Evolutionary conservation across 306 rosid species (phyloP), one percentile per base, ranked within the genome.

Genomic region (Sechiopsis laciniata): DNA sequence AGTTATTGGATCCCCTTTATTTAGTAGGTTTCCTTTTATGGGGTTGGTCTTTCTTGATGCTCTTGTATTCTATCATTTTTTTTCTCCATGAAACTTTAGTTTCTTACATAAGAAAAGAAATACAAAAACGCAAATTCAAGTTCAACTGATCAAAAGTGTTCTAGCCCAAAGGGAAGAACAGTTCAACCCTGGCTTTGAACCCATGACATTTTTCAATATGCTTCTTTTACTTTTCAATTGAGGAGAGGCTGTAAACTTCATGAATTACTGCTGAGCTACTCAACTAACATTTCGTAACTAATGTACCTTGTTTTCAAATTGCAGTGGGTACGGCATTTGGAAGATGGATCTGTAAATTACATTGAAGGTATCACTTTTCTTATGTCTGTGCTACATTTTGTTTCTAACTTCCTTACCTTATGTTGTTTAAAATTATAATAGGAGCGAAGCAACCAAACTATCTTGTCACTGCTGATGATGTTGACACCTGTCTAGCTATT

Each of bases 371-470:
- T 77, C 54, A 62, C 60, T 79, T 80, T 66, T 79, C 2, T 8
- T 12, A 48, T 59, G 7, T 46, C 21, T 55, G 17, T 20, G 32
- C 22, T 66, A 45, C 48, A 73, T 20, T 58, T 66, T 70, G 32
- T 73, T 74, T 21, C 59, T 66, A 2, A 63, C 29, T 8, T 11
- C 6, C 32, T 5, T 24, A 50, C 77, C 79, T 51, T 73, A 77
- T 53, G 56, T 26, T 73, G 32, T 68, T 75, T 84, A 52, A 16
- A 67, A 75, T 82, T 20, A 53, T 79, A 55, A 73, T 76, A 90
- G 99, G 96, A 72, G 97, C 99, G 59, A 89, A 87, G 83, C 97
- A 94, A 79, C 99, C 99, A 73, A 88, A 84, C 84, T 91, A 94
- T 86, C 89, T 85, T 76, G 78, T 94, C 82, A 86, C 84, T 45